Evolutionary conservation across 1,284 basidiomycete species (phyloP), one percentile per base, ranked within the genome.

Genomic region (Apiotrichum mycotoxinovorans): DNA sequence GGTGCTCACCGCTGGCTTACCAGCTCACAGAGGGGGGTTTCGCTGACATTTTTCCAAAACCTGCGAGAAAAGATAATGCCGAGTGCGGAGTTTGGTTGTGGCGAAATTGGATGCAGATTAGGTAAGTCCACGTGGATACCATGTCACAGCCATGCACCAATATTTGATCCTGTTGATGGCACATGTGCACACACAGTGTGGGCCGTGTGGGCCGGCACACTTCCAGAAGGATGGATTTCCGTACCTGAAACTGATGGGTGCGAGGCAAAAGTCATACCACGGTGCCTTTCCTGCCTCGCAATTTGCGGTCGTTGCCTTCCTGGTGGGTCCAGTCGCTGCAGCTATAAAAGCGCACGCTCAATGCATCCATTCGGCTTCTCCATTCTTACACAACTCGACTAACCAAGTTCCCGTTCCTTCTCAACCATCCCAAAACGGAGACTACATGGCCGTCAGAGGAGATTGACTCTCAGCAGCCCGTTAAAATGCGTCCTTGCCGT

Each of bases 401-500:
- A 38, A 60, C 58, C 58, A 60, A 56, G 55, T 26, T 38, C 38
- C 43, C 46, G 51, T 51, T 43, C 42, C 41, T 35, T 60, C 54
- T 56, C 54, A 56, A 26, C 27, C 7, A 23, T 26, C 25, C 52
- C 45, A 50, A 38, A 49, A 55, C 51, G 25, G 40, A 43, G 35
- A 46, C 48, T 55, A 46, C 46, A 60, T 60, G 58, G 58, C 58
- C 51, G 47, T 51, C 40, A 48, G 53, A 51, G 52, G 43, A 51
- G 52, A 60, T 34, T 60, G 48, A 53, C 35, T 12, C n/a, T n/a
- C n/a, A n/a, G n/a, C n/a, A n/a, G 64, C 67, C 69, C 59, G 56
- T 68, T 70, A 63, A 69, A 72, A 73, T 72, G 64, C 67, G 56
- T 64, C 62, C 60, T 44, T 56, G 51, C 45, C 49, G 57, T 10